Conservation (phyloP, 2,329 filamentous ascomycete genomes). For the Claviceps arundinis region DNA sequence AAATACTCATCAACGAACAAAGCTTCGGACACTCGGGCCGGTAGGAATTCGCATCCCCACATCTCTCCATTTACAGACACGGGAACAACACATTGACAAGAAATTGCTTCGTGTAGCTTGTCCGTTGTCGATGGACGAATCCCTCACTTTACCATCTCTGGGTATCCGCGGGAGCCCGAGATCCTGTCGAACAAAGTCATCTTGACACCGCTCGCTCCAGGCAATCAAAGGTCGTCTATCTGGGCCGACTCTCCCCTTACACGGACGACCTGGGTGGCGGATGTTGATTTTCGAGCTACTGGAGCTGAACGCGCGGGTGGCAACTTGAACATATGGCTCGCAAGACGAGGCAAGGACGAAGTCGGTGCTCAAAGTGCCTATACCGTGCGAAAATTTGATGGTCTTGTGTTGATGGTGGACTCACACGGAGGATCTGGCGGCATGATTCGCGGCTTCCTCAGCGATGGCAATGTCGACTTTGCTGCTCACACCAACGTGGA, state of each 20-base stretch:
- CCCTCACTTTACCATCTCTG: slow-evolving; percentile 41
- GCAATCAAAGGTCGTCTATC: slow-evolving; percentile 69
- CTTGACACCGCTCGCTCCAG: slow-evolving; percentile 77
- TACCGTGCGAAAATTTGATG: slow-evolving; percentile 73
- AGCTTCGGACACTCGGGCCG: slow-evolving; percentile 63
- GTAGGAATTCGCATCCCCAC: slow-evolving; percentile 24
- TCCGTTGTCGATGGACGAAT: slow-evolving; percentile 22
- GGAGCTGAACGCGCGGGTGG: slow-evolving; percentile 77
- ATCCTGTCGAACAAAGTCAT: slow-evolving; percentile 81
- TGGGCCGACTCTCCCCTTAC: slow-evolving; percentile 59
- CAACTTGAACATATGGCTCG: slow-evolving; percentile 90
- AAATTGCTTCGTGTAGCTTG: neutral
- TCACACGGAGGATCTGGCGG: slow-evolving; percentile 65
- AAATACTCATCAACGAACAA: slow-evolving; percentile 56
- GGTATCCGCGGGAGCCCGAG: slow-evolving; percentile 42
- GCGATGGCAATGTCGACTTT: slow-evolving; percentile 77
- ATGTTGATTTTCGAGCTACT: slow-evolving; percentile 76
- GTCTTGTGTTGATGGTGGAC: slow-evolving; percentile 78
- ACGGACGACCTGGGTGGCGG: slow-evolving; percentile 62
- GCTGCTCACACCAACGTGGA: slow-evolving; percentile 65
- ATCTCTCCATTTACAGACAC: neutral
- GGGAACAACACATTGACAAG: neutral
- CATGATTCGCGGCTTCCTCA: slow-evolving; percentile 81
- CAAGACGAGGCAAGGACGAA: slow-evolving; percentile 49
- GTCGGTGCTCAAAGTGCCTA: slow-evolving; percentile 70